Evolutionary conservation across 176 grass and related monocot species (phyloP), one percentile per base, ranked within the genome.

Genomic region (Dactylis glomerata): DNA sequence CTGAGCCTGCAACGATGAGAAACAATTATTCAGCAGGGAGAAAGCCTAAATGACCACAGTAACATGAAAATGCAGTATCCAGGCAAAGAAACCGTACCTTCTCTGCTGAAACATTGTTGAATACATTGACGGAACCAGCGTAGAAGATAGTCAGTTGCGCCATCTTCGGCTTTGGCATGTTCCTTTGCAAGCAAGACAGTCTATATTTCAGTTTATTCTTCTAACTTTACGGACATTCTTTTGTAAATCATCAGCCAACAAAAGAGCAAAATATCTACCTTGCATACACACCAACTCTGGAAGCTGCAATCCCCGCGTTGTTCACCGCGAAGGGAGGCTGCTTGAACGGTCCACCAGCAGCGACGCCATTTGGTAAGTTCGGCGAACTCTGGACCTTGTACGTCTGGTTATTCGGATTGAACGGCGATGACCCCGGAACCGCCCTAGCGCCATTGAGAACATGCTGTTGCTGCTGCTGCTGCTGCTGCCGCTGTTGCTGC

Each of bases 141-240:
- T 94, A 99, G 81, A 99, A 96, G 62, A 99, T 94, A 4, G 96
- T 99, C 51, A 99, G 42, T 26, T 94, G 96, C 15, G 93, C 80
- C 3, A 71, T 30, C 81, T 87, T 81, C 2, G 90, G 68, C 78
- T 85, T 92, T 3, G 78, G 73, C 68, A 45, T 23, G 66, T 91
- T 78, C 83, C 96, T 98, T 42, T 76, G 14, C 82, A 88, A 81
- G 78, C 32, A 86, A 85, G 75, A 88, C 49, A 78, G n/a, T n/a
- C n/a, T n/a, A 79, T 15, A 74, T 27, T n/a, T 86, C 76, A 91
- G 71, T 68, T 17, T 33, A 37, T 1, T 14, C 27, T 40, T 14
- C 27, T 34, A 72, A 28, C 38, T 67, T 28, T 16, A 69, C 19
- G 17, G 12, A 61, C 16, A 33, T n/a, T 41, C 31, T 20, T 19